Evolutionary conservation across 1,139 yeast species (phyloP), one percentile per base, ranked within the genome.

Genomic region (Taphrina wiesneri): DNA sequence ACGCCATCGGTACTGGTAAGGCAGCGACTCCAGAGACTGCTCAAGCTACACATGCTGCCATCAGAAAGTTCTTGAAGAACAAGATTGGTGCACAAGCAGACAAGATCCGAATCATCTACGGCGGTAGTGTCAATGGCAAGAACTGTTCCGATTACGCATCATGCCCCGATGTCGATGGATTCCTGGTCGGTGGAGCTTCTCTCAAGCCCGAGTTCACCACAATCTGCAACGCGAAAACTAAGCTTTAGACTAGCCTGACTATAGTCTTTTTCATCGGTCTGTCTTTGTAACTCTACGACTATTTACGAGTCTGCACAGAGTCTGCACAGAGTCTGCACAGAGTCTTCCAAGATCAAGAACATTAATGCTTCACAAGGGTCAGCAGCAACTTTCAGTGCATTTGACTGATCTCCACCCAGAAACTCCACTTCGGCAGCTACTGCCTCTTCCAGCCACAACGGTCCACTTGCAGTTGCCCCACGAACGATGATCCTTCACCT

Each of bases 1-100:
- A 99, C 99, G 99, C 99, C 74, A 93, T 93, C 76, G 99, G 99
- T 79, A 92, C 99, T 74, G 99, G 99, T 76, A 86, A 93, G 77
- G 97, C 98, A 76, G 99, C 99, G 72, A 93, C 99, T 73, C 92
- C 99, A 72, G 90, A 89, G 72, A 98, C 93, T 77, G 69, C 68
- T 60, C 68, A 72, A 66, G 90, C 86, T 73, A 91, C 96, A 76
- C 99, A 95, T 83, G 85, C 85, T 77, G 85, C 83, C 72, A 89
- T 95, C 81, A 90, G 99, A 83, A 85, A 80, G 69, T 92, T 85
- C 83, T 84, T 93, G 78, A 81, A 84, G 72, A 81, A 83, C 76
- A 85, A 88, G 79, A 85, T 93, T 76, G 95, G 96, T 77, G 83
- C 79, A 61, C 85, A 85, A 70, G 96, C 98, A 74, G 87, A 84